These are phyloP conservation scores for Kodamaea arcana DNA, from an alignment of 1,139 yeast species.

Conservation along the genomic window DNA sequence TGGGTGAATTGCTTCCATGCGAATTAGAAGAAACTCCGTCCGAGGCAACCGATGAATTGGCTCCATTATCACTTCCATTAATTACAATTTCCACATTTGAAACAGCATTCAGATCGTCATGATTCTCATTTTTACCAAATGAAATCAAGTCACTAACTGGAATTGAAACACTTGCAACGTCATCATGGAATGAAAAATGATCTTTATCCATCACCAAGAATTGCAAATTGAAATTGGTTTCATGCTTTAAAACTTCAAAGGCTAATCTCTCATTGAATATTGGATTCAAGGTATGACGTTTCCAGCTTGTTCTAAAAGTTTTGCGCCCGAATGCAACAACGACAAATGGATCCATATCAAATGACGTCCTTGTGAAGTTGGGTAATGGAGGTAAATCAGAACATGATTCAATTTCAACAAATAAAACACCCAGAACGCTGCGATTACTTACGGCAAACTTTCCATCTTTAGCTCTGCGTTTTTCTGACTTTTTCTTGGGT, in stretches of 20 bases:
- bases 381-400: constrained; percentile 65
- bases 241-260: constrained; percentile 70
- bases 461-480: constrained; percentile 7
- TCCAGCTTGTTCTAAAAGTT: constrained; percentile 82
- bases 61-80: constrained; percentile 1
- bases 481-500: constrained; percentile 1
- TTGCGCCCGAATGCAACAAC: constrained; percentile 87
- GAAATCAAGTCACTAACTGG: constrained; percentile 47
- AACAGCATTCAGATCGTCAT: not conserved
- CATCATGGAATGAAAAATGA: constrained; percentile 74
- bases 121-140: not conserved
- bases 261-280: constrained; percentile 76
- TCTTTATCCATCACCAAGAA: constrained; percentile 83
- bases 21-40: not conserved
- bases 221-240: constrained; percentile 58
- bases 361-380: constrained; percentile 63
- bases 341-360: constrained; percentile 96
- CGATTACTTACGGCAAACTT: constrained; percentile 36
- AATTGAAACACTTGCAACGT: constrained; percentile 63
- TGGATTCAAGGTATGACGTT: constrained; percentile 80
- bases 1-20: not conserved
- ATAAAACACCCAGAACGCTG: constrained; percentile 65
- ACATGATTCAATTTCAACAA: constrained; percentile 71
- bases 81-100: not conserved
- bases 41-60: constrained; percentile 1